phyloP scores from a whole-genome alignment of 179 eudicot species.

The Actinidia arguta region DNA sequence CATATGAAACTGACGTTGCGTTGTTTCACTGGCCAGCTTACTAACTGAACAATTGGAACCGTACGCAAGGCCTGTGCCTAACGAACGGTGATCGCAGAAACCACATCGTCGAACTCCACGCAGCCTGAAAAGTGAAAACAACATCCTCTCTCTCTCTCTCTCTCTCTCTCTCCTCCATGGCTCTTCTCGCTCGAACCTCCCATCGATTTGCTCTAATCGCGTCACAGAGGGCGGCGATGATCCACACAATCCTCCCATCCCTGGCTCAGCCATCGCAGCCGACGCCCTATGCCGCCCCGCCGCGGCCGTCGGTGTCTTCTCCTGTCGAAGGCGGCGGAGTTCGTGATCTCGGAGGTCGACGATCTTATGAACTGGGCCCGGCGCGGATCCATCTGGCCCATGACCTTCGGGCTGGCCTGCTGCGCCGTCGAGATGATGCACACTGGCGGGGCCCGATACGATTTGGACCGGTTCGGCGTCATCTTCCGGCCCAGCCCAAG shows the following conservation, averaged over 20 bases:
- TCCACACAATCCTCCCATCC: constrained; percentile 66
- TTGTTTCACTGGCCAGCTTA: too few relatives aligned
- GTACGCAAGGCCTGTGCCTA: not conserved
- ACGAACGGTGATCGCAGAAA: not conserved
- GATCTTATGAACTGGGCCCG: constrained; percentile 96
- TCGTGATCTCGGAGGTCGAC: constrained; percentile 90
- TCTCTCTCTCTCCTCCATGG: constrained; percentile 32
- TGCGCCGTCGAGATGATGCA: constrained; percentile 99
- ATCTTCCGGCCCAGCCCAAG: constrained; percentile 96
- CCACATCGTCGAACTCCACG: not conserved
- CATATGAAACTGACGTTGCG: too few relatives aligned
- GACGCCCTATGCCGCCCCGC: constrained; percentile 56
- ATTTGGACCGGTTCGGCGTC: constrained; percentile 86
- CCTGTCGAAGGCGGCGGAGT: constrained; percentile 89
- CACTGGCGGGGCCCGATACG: constrained; percentile 95
- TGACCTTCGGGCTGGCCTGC: constrained; percentile 97
- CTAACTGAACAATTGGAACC: not conserved
- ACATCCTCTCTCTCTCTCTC: not conserved
- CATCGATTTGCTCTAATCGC: constrained; percentile 36
- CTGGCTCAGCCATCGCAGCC: constrained; percentile 55
- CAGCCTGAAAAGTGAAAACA: not conserved
- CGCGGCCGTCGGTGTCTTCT: constrained; percentile 52
- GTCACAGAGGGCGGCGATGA: constrained; percentile 37
- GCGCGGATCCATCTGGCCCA: constrained; percentile 97
- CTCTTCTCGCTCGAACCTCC: constrained; percentile 40